These are phyloP conservation scores for Neurospora sp. DNA, from an alignment of 2,329 filamentous ascomycete genomes.

Conservation along the genomic window DNA sequence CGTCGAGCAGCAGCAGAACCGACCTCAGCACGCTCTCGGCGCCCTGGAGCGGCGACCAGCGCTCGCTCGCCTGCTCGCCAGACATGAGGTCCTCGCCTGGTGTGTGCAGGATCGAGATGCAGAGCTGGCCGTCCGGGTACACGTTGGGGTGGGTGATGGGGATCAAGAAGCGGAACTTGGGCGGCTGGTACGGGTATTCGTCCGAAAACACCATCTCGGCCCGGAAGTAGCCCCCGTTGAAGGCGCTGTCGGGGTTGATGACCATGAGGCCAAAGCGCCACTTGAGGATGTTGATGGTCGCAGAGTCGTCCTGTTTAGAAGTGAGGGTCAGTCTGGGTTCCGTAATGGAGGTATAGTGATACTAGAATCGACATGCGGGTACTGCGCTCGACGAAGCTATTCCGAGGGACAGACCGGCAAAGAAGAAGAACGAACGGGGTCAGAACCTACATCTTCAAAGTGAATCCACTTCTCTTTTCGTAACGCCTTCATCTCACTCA, in stretches of 20 bases:
- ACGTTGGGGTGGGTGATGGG: slow-evolving; percentile 90
- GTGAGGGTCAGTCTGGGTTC: slow-evolving; percentile 1
- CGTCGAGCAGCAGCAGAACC: slow-evolving; percentile 82
- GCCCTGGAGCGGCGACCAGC: slow-evolving; percentile 89
- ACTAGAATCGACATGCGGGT: neutral
- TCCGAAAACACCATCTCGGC: slow-evolving; percentile 78
- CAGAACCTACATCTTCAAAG: slow-evolving; percentile 46
- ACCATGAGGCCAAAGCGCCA: slow-evolving; percentile 89
- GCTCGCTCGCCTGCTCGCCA: slow-evolving; percentile 79
- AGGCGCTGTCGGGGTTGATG: slow-evolving; percentile 82
- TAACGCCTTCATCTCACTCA: slow-evolving; percentile 78
- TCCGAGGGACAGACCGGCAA: slow-evolving; percentile 1
- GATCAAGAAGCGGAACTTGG: slow-evolving; percentile 73
- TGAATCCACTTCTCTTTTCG: slow-evolving; percentile 89
- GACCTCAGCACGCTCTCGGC: slow-evolving; percentile 93
- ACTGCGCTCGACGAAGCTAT: neutral
- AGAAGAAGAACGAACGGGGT: neutral
- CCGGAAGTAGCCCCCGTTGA: slow-evolving; percentile 88
- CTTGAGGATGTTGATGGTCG: slow-evolving; percentile 68
- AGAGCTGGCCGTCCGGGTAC: slow-evolving; percentile 80
- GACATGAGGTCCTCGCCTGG: slow-evolving; percentile 91
- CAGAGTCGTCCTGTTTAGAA: slow-evolving; percentile 45
- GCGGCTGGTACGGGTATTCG: slow-evolving; percentile 85
- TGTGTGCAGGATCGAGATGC: slow-evolving; percentile 91
- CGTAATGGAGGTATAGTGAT: neutral